Evolutionary conservation across 352 stramenopile species (phyloP).

Genomic region (Phytopythium mirpurense): DNA sequence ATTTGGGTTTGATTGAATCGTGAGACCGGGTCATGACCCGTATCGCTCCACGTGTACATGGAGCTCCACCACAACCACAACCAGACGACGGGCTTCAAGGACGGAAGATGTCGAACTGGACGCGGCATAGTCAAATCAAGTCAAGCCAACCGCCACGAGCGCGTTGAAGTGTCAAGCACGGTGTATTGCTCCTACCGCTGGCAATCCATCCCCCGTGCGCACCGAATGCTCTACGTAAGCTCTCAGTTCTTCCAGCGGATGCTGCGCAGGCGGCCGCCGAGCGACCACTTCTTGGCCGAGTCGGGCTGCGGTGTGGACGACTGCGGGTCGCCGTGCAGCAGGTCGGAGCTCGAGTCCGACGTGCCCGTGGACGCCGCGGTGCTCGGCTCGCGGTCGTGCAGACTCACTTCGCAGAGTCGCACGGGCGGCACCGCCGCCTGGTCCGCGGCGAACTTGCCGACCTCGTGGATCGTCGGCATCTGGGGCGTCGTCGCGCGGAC

Average conservation of each 20-base stretch:
- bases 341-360: slow-evolving; percentile 9
- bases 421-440: not conserved
- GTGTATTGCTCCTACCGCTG: no score
- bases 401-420: slow-evolving; percentile 13
- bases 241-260: slow-evolving; percentile 20
- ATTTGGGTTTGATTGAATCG: no score
- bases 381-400: slow-evolving; percentile 13
- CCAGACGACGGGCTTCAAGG: slow-evolving; percentile 5
- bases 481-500: slow-evolving; percentile 7
- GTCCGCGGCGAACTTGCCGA: slow-evolving; percentile 3
- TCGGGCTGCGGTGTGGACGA: not conserved
- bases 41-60: no score
- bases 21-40: no score
- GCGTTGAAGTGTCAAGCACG: no score
- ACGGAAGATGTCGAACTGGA: not conserved
- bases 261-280: slow-evolving; percentile 27
- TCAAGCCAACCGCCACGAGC: not conserved
- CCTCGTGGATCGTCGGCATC: slow-evolving; percentile 4
- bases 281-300: slow-evolving; percentile 18
- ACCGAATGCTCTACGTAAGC: no score
- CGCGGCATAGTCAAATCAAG: slow-evolving; percentile 3
- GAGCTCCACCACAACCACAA: not conserved
- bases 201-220: no score
- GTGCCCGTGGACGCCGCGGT: slow-evolving; percentile 3
- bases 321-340: slow-evolving; percentile 2